Percentiles rank a stretch among this genome's conserved stretches.
Conservation (phyloP, 2,329 filamentous ascomycete species). For the Penicillium aurantiogriseum region DNA sequence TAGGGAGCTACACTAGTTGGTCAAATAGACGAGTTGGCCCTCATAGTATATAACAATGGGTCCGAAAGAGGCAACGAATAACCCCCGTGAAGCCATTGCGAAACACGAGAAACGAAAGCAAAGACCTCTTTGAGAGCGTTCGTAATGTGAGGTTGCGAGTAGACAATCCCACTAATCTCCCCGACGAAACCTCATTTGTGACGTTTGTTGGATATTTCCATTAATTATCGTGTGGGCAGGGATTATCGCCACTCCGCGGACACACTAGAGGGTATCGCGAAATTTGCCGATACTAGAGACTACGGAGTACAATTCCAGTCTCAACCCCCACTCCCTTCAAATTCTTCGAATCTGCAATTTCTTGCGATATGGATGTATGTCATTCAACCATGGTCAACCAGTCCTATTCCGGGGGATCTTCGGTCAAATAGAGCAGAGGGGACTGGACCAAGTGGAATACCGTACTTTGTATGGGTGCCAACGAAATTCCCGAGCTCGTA, state of each 20-base stretch:
- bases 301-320: not conserved
- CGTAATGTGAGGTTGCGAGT: not conserved
- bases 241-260: not conserved
- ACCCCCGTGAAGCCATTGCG: not conserved
- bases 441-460: conserved; percentile 7
- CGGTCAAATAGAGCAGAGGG: conserved; percentile 12
- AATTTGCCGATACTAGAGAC: not conserved
- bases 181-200: no score
- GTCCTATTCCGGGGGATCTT: conserved; percentile 10
- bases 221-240: not conserved
- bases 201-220: not conserved
- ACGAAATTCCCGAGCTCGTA: conserved; percentile 5
- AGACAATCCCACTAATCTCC: not conserved
- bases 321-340: not conserved
- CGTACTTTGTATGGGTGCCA: conserved; percentile 1
- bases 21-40: not conserved
- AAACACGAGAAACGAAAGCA: not conserved
- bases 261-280: not conserved
- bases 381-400: conserved; percentile 1
- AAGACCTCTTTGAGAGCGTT: not conserved
- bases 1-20: not conserved
- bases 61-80: not conserved
- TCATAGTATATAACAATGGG: not conserved
- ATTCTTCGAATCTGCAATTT: not conserved
- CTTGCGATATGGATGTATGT: not conserved